phyloP scores from a whole-genome alignment of 2,329 filamentous ascomycete genomes.

The Pseudogymnoascus sp. region DNA sequence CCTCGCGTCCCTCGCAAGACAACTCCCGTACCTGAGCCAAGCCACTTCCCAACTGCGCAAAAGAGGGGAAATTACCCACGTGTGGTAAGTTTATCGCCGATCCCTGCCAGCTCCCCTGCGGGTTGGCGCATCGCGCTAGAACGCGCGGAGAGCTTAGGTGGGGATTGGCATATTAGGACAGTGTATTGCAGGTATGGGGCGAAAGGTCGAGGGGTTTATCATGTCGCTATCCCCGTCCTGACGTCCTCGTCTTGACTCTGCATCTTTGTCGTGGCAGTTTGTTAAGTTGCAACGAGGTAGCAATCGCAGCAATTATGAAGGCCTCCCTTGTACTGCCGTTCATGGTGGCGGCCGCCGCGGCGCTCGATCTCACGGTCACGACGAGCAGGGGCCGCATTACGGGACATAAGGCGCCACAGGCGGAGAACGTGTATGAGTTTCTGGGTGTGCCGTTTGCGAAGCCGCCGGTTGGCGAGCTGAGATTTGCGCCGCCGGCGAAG shows the following conservation, averaged over 20 bases:
- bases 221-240: background rate
- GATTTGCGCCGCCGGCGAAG: background rate
- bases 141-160: background rate
- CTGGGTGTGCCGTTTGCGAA: conserved; percentile 11
- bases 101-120: background rate
- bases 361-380: background rate
- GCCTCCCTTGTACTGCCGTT: background rate
- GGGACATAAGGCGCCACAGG: background rate
- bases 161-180: background rate
- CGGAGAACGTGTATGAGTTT: background rate
- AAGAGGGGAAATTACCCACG: background rate
- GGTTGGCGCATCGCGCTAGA: background rate
- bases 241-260: background rate
- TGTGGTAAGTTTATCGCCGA: background rate
- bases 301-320: background rate
- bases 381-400: background rate
- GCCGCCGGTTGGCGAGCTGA: background rate
- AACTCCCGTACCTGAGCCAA: background rate
- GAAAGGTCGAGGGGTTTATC: background rate
- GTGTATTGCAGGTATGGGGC: background rate
- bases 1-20: no score
- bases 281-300: background rate
- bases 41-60: background rate
- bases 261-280: background rate
- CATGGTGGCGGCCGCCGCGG: background rate